Percentiles rank a stretch among this genome's conserved stretches.
Conservation (phyloP, 176 grass and related monocot species). For the Triticum aestivum region IWGSC_CS_RefSeq_v2.1 NC_057794.1:67739165-67739664, state of each 20-base stretch:
- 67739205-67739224: too few species aligned
- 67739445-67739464: conserved; percentile 46
- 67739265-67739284: too few species aligned
- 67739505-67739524: not conserved
- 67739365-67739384: not conserved
- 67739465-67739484: conserved; percentile 35
- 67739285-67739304: too few species aligned
- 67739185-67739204: too few species aligned
- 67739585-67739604: not conserved
- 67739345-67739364: too few species aligned
- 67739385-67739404: not conserved
- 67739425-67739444: not conserved
- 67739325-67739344: too few species aligned
- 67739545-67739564: not conserved
- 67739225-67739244: too few species aligned
- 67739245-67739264: too few species aligned
- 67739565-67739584: conserved; percentile 35
- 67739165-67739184: too few species aligned
- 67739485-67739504: conserved; percentile 36
- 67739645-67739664: not conserved
- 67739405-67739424: not conserved
- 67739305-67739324: too few species aligned
- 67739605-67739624: not conserved
- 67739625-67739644: too few species aligned
- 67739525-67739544: too few species aligned